phyloP scores from a whole-genome alignment of 768 basidiomycete genomes.

The Pulveroboletus sp. region DNA sequence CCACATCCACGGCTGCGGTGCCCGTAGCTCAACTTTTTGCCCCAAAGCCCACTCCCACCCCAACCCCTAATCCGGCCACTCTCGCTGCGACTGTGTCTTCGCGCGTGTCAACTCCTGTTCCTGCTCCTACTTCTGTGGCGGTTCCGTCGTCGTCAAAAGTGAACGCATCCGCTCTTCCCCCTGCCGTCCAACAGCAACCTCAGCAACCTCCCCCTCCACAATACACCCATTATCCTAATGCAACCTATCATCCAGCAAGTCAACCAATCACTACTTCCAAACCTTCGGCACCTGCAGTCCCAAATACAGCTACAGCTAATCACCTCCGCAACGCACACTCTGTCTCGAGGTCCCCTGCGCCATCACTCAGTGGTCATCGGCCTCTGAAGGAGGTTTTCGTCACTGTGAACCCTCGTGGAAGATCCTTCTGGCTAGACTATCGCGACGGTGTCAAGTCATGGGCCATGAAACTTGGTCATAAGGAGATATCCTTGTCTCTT shows the following conservation, averaged over 20 bases:
- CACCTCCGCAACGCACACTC: slow-evolving; percentile 26
- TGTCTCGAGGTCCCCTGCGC: slow-evolving; percentile 30
- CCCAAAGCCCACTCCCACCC: slow-evolving; percentile 22
- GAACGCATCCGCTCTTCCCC: slow-evolving; percentile 31
- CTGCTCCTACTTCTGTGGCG: slow-evolving; percentile 9
- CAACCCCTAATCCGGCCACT: slow-evolving; percentile 24
- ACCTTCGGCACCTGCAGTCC: slow-evolving; percentile 9
- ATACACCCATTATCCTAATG: slow-evolving; percentile 53
- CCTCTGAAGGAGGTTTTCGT: slow-evolving; percentile 53
- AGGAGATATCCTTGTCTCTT: slow-evolving; percentile 55
- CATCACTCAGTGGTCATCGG: slow-evolving; percentile 34
- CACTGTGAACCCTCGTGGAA: slow-evolving; percentile 53
- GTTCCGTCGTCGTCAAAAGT: slow-evolving; percentile 16
- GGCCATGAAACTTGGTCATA: slow-evolving; percentile 57
- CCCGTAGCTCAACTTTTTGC: slow-evolving; percentile 19
- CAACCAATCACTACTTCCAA: slow-evolving; percentile 25
- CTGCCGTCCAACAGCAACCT: slow-evolving; percentile 30
- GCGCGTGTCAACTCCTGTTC: slow-evolving; percentile 18
- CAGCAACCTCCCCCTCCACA: slow-evolving; percentile 33
- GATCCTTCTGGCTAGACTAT: slow-evolving; percentile 56
- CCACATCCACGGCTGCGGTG: slow-evolving; percentile 11
- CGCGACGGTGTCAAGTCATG: slow-evolving; percentile 71
- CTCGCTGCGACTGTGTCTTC: slow-evolving; percentile 17
- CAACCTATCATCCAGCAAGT: slow-evolving; percentile 39
- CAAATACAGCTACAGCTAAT: slow-evolving; percentile 6